phyloP scores from a whole-genome alignment of 73 alveolate genomes.

The Tetrahymena elliotti region DNA sequence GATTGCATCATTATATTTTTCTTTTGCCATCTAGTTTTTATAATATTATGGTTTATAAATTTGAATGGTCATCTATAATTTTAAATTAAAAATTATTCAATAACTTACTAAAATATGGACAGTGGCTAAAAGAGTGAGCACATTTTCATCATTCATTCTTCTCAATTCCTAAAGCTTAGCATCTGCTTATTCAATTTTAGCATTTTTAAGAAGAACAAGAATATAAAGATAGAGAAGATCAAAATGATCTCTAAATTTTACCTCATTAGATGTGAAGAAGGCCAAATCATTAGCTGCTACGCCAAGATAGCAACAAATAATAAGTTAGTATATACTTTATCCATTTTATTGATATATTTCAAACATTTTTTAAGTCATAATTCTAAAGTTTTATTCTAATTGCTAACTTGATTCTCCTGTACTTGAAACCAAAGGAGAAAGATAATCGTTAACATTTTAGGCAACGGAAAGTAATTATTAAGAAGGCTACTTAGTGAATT shows the following conservation, averaged over 20 bases:
- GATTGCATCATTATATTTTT: background rate
- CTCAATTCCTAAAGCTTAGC: background rate
- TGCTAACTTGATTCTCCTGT: background rate
- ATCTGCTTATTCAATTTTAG: background rate
- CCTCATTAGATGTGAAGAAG: background rate
- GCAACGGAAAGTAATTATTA: background rate
- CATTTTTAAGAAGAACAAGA: background rate
- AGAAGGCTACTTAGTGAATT: background rate
- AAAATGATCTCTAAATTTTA: background rate
- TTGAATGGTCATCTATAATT: background rate
- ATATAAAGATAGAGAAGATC: background rate
- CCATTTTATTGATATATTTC: background rate
- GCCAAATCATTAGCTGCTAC: background rate
- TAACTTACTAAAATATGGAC: background rate
- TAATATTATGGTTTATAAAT: no score
- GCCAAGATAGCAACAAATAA: background rate
- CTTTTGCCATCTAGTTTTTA: background rate
- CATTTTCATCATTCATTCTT: background rate
- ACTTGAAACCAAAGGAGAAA: background rate
- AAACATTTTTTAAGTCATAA: background rate
- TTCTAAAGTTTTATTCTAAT: background rate
- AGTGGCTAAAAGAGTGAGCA: background rate
- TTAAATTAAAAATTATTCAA: background rate
- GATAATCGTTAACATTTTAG: background rate
- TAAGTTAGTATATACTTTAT: background rate